A percentile compares a stretch with the other conserved stretches of the same genome.
These are phyloP conservation scores for Inga oerstediana DNA, from an alignment of 306 rosid genomes.

Conservation along the genomic window DNA sequence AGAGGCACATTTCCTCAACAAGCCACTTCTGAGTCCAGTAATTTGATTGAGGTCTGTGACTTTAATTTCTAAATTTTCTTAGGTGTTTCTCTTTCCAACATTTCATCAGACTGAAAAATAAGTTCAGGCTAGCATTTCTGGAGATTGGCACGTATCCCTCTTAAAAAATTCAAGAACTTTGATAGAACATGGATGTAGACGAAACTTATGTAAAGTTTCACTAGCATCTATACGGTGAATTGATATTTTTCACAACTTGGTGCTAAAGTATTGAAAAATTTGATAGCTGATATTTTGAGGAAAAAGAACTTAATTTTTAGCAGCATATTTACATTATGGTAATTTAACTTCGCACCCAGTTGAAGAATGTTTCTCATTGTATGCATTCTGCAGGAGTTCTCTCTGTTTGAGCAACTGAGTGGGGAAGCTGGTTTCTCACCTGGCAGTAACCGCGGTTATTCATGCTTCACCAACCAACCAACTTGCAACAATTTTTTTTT, in stretches of 20 bases:
- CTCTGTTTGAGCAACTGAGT: not conserved
- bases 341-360: not conserved
- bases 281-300: not conserved
- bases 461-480: not conserved
- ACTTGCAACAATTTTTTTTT: not conserved
- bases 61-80: not conserved
- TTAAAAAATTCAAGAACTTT: not conserved
- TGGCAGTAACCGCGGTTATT: not conserved
- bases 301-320: not conserved
- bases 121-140: not conserved
- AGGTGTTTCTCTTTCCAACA: not conserved
- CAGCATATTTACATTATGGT: not conserved
- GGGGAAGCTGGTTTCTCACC: not conserved
- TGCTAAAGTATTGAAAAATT: not conserved
- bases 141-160: not conserved
- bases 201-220: not conserved
- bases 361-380: not conserved
- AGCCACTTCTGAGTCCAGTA: constrained; percentile 59
- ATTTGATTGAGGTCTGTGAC: constrained; percentile 32
- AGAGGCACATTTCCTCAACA: constrained; percentile 56
- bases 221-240: not conserved
- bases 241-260: not conserved
- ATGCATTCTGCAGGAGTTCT: not conserved
- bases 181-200: not conserved
- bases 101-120: not conserved